Conservation (phyloP, 306 rosid genomes). For the Acmispon strigosus region DNA sequence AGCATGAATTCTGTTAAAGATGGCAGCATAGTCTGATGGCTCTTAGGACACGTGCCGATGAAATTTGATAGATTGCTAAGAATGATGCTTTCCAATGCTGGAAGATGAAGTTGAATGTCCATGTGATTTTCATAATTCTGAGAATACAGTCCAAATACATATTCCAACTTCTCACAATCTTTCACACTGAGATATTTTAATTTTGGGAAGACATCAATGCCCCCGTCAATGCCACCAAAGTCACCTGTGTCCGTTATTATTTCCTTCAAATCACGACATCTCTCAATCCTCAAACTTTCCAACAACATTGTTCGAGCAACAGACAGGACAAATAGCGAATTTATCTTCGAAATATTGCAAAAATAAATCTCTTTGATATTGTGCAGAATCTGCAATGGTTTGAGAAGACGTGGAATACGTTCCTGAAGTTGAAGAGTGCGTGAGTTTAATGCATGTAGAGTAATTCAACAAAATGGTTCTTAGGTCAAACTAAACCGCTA, state of each 20-base stretch:
- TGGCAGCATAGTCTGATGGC: too few relatives aligned
- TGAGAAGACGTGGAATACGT: neutral
- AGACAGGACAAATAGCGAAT: neutral
- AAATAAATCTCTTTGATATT: neutral
- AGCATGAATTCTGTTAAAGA: neutral
- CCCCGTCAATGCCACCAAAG: neutral
- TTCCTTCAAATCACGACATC: neutral
- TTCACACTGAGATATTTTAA: fast-evolving
- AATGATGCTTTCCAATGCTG: too few relatives aligned
- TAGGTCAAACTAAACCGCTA: neutral
- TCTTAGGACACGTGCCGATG: neutral
- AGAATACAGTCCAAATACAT: too few relatives aligned
- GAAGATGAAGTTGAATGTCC: too few relatives aligned
- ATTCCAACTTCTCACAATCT: neutral
- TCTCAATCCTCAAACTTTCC: neutral
- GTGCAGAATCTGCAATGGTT: neutral
- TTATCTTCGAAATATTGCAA: neutral
- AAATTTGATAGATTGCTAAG: too few relatives aligned
- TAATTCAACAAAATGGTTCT: neutral
- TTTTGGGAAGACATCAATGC: neutral
- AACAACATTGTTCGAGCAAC: neutral
- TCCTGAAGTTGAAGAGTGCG: neutral
- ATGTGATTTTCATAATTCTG: too few relatives aligned
- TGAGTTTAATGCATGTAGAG: too few relatives aligned
- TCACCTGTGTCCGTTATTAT: neutral